Evolutionary conservation across 2,329 filamentous ascomycete genomes (phyloP).

Genomic region (Phoma sp.): DNA sequence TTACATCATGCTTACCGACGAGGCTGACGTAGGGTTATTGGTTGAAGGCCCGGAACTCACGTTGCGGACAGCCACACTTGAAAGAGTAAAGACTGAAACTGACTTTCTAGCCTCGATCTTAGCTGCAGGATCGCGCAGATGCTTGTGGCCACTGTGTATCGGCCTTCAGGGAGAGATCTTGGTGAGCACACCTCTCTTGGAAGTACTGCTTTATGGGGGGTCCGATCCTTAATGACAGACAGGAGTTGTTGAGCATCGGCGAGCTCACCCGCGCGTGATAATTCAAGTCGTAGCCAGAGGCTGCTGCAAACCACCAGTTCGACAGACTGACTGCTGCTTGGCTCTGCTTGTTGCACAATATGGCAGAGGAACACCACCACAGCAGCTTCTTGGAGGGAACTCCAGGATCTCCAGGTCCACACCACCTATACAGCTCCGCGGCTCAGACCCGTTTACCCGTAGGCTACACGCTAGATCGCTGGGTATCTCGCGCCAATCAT

Average conservation of each 20-base stretch:
- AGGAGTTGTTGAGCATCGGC: neutral
- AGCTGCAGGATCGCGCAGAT: slow-evolving; percentile 17
- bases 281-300: neutral
- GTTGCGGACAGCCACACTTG: neutral
- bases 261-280: neutral
- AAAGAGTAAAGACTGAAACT: slow-evolving; percentile 3
- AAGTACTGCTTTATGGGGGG: neutral
- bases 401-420: neutral
- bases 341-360: slow-evolving; percentile 1
- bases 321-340: neutral
- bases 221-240: neutral
- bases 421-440: neutral
- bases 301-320: neutral
- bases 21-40: slow-evolving; percentile 5
- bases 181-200: neutral
- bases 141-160: slow-evolving; percentile 7
- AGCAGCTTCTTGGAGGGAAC: neutral
- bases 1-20: slow-evolving; percentile 11
- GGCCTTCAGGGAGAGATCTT: slow-evolving; percentile 2
- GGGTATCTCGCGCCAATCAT: slow-evolving; percentile 5
- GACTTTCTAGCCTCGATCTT: slow-evolving; percentile 8
- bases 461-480: slow-evolving; percentile 1
- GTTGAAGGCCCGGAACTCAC: neutral
- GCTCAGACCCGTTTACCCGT: slow-evolving; percentile 6
- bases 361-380: neutral